Evolutionary conservation across 805 yeast species (phyloP), one percentile per base, ranked within the genome.

Genomic region (Pichia thaimueangensis): DNA sequence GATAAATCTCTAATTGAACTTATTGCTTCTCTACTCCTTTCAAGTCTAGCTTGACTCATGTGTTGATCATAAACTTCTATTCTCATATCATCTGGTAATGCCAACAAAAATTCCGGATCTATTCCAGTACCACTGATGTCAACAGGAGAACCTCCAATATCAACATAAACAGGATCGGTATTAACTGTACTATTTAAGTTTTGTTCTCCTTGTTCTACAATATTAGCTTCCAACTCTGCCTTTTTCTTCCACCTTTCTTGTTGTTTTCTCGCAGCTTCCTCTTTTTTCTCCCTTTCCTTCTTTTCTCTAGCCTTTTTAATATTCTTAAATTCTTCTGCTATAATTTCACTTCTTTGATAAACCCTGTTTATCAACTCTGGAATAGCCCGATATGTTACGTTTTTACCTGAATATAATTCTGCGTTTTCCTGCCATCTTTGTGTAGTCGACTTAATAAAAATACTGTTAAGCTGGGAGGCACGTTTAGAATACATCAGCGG

Each of bases 61-160:
- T 88, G 95, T 48, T 87, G 91, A 0, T 89, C 77, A 56, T 86
- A 80, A 0, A 88, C 97, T 55, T 89, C 96, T 48, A 87, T 95
- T 38, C 96, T 69, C 85, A 89, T 84, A 41, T 86, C 93, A 34
- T 86, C 95, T 0, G 97, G 97, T 29, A 89, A 69, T 0, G 96
- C 96, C 53, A 82, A 83, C 47, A 89, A 68, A 58, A 87, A 89
- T 51, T 85, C 91, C 0, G 95, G 95, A 62, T 89, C 97, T 45
- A 89, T 86, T 42, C 86, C 96, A 3, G 95, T 80, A 0, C 93
- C 95, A 31, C 89, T 75, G 29, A 89, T 84, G 56, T 89, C 94
- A 28, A 89, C 88, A 39, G 80, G 79, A 22, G 81, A 63, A 20
- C 83, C 94, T 29, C 87, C 88, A 50, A 89, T 82, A 11, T 68